Conservation (phyloP, 2,329 filamentous ascomycete genomes). For the Microdochium trichocladiopsis region DNA sequence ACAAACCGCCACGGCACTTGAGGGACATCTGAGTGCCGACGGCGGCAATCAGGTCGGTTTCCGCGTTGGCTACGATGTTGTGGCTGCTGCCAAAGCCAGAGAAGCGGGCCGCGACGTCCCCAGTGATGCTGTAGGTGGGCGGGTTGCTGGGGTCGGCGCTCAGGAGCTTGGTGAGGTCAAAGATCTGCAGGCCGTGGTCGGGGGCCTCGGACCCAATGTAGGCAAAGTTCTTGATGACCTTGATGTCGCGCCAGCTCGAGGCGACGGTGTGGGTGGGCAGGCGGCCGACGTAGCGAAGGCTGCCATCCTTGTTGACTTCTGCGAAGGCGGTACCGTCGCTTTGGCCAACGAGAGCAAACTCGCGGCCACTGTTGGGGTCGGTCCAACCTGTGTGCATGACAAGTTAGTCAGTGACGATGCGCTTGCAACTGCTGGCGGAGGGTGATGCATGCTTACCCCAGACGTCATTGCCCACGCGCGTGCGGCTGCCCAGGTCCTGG, state of each 20-base stretch:
- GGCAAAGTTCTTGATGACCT: constrained; percentile 24
- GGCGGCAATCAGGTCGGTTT: constrained; percentile 38
- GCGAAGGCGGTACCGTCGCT: constrained; percentile 42
- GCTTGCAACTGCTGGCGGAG: neutral
- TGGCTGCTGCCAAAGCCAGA: constrained; percentile 33
- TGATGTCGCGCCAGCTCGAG: constrained; percentile 30
- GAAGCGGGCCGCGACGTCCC: constrained; percentile 28
- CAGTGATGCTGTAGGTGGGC: constrained; percentile 21
- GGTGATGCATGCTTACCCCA: constrained; percentile 15
- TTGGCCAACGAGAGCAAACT: constrained; percentile 41
- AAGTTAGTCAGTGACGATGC: neutral
- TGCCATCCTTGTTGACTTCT: constrained; percentile 35
- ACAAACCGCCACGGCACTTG: constrained; percentile 41
- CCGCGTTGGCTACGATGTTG: constrained; percentile 46
- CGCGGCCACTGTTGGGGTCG: constrained; percentile 26
- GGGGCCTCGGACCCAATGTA: constrained; percentile 33
- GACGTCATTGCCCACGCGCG: constrained; percentile 27
- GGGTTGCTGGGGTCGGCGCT: constrained; percentile 31
- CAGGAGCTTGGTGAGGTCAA: constrained; percentile 51
- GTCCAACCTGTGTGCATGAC: neutral
- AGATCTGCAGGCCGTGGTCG: constrained; percentile 53
- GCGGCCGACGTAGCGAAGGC: constrained; percentile 37
- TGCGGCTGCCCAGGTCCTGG: constrained; percentile 25
- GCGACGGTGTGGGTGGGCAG: constrained; percentile 30
- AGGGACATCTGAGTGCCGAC: constrained; percentile 30